These are phyloP conservation scores for Alternaria sp. DNA, from an alignment of 2,329 filamentous ascomycete species.

Conservation along the genomic window DNA sequence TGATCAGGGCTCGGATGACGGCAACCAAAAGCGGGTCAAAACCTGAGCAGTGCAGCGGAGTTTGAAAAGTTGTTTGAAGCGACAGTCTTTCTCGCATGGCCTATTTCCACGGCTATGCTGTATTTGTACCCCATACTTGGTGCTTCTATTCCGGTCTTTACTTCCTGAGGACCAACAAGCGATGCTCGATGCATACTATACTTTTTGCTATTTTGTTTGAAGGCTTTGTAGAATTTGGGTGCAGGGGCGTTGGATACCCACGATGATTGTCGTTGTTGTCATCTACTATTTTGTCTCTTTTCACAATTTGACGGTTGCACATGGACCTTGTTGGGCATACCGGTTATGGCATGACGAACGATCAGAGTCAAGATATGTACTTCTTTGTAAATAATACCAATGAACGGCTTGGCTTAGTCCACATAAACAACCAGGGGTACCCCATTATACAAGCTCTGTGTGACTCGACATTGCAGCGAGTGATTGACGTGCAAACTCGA, in stretches of 20 bases:
- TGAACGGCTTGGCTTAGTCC: constrained; percentile 20
- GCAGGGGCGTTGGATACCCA: constrained; percentile 42
- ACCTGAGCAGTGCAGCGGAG: constrained; percentile 27
- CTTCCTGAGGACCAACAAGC: constrained; percentile 10
- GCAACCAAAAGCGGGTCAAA: constrained; percentile 50
- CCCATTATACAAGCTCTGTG: not conserved
- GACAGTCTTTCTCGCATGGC: constrained; percentile 2
- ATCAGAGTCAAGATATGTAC: constrained; percentile 15
- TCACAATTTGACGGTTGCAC: constrained; percentile 23
- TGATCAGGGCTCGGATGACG: constrained; percentile 50
- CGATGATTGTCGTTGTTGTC: constrained; percentile 22
- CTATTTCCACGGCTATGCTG: not conserved
- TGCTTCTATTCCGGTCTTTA: constrained; percentile 12
- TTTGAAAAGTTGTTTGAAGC: not conserved
- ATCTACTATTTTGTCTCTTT: constrained; percentile 20
- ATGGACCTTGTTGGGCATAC: constrained; percentile 8
- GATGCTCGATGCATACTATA: constrained; percentile 20
- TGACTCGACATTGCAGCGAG: not conserved
- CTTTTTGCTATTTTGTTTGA: constrained; percentile 1
- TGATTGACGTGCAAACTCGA: not conserved
- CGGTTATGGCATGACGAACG: constrained; percentile 20
- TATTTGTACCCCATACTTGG: constrained; percentile 22
- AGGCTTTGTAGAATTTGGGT: constrained; percentile 22
- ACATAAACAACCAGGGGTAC: not conserved
- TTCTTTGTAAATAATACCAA: constrained; percentile 29